Conservation (phyloP, 495 filamentous ascomycete genomes). For the Venustampulla echinocandica region DNA sequence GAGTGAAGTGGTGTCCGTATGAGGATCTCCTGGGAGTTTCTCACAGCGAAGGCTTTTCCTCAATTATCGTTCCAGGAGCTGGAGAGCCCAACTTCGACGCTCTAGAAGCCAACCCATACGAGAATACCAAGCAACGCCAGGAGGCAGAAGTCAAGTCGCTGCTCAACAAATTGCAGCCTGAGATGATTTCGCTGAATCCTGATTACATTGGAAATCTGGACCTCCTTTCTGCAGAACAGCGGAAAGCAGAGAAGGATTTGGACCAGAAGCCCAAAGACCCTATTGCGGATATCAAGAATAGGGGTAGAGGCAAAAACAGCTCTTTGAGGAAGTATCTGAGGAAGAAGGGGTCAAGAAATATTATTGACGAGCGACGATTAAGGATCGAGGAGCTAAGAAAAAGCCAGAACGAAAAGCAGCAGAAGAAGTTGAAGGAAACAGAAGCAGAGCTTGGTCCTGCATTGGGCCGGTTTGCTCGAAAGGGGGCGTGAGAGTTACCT, state of each 20-base stretch:
- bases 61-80: slow-evolving; percentile 81
- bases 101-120: slow-evolving; percentile 92
- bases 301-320: slow-evolving; percentile 86
- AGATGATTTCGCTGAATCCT: slow-evolving; percentile 93
- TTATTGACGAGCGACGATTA: slow-evolving; percentile 80
- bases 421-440: slow-evolving; percentile 53
- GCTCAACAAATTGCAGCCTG: slow-evolving; percentile 88
- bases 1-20: slow-evolving; percentile 84
- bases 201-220: slow-evolving; percentile 84
- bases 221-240: slow-evolving; percentile 61
- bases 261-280: slow-evolving; percentile 63
- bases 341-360: slow-evolving; percentile 82
- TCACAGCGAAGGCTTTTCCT: slow-evolving; percentile 80
- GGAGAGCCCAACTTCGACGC: slow-evolving; percentile 96
- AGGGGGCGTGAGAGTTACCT: slow-evolving; percentile 18
- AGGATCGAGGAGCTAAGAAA: slow-evolving; percentile 60
- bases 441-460: slow-evolving; percentile 62
- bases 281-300: slow-evolving; percentile 57
- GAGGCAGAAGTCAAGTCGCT: slow-evolving; percentile 84
- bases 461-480: slow-evolving; percentile 57
- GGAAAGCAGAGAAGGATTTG: slow-evolving; percentile 62
- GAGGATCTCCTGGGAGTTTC: slow-evolving; percentile 85
- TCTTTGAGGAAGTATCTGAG: slow-evolving; percentile 75
- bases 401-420: slow-evolving; percentile 50
- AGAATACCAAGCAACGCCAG: slow-evolving; percentile 84